phyloP scores from a whole-genome alignment of 2,329 filamentous ascomycete genomes.

The Elsinoe ampelina region DNA sequence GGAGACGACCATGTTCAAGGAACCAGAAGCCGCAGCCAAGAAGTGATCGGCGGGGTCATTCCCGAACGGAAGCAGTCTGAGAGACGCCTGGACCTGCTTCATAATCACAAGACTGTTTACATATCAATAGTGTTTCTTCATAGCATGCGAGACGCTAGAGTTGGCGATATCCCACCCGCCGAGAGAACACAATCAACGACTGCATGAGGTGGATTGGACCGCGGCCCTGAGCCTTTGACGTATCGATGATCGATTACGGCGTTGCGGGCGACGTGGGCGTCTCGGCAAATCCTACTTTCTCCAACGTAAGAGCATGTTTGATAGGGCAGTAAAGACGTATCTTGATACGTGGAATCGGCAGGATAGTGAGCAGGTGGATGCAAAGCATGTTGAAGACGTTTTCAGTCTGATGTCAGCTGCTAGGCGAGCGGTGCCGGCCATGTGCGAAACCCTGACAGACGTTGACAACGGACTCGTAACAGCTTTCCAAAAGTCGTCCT shows the following conservation, averaged over 20 bases:
- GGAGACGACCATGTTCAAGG: neutral
- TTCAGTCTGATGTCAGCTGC: neutral
- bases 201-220: too few relatives aligned
- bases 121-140: neutral
- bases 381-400: neutral
- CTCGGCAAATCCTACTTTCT: neutral
- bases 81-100: neutral
- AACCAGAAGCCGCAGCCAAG: neutral
- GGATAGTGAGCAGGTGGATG: too few relatives aligned
- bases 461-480: neutral
- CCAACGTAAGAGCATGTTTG: conserved; percentile 3
- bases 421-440: neutral
- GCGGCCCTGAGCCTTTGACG: too few relatives aligned
- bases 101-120: neutral
- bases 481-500: neutral
- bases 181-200: neutral
- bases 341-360: neutral
- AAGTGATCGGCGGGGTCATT: neutral
- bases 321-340: neutral
- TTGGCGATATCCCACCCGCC: neutral
- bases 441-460: conserved; percentile 3
- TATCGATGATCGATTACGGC: neutral
- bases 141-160: neutral
- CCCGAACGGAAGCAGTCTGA: neutral
- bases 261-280: too few relatives aligned